Evolutionary conservation across 2,329 filamentous ascomycete species (phyloP).

Genomic region (Xylaria hypoxylon): DNA sequence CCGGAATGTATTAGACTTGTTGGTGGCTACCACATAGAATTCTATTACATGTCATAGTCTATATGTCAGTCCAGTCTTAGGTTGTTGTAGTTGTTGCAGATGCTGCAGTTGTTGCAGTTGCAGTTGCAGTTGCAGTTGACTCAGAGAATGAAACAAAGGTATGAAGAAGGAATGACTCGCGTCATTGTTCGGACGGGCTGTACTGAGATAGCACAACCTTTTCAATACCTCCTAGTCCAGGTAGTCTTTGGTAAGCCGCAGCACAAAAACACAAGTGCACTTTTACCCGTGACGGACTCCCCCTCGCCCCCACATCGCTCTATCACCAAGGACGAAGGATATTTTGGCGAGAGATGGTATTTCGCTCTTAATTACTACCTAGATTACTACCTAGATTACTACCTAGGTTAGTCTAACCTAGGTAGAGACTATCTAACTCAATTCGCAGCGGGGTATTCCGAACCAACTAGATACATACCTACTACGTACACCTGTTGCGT

Average conservation of each 20-base stretch:
- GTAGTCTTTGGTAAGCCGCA: conserved; percentile 3
- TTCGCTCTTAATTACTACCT: conserved; percentile 1
- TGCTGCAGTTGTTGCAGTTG: not conserved
- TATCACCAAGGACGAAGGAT: conserved; percentile 11
- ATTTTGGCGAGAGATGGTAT: conserved; percentile 14
- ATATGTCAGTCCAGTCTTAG: not conserved
- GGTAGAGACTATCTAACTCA: too few species aligned
- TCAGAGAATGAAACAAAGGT: conserved; percentile 2
- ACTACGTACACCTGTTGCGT: not conserved
- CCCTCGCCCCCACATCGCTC: conserved; percentile 24
- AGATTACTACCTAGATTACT: too few species aligned
- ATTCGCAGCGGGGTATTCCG: conserved; percentile 25
- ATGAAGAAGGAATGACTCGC: conserved; percentile 41
- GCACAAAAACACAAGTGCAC: not conserved
- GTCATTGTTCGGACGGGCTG: conserved; percentile 39
- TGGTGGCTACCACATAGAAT: not conserved
- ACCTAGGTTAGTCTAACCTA: too few species aligned
- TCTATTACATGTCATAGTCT: conserved; percentile 5
- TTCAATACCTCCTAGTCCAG: conserved; percentile 1
- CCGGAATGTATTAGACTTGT: not conserved
- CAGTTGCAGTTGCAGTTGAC: too few species aligned
- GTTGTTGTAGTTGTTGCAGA: not conserved
- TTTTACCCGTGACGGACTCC: conserved; percentile 24
- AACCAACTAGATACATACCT: not conserved
- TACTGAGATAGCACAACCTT: not conserved